Base-by-base conservation (phyloP, 441 rosid species). In the Arabidopsis lyrata region DNA sequence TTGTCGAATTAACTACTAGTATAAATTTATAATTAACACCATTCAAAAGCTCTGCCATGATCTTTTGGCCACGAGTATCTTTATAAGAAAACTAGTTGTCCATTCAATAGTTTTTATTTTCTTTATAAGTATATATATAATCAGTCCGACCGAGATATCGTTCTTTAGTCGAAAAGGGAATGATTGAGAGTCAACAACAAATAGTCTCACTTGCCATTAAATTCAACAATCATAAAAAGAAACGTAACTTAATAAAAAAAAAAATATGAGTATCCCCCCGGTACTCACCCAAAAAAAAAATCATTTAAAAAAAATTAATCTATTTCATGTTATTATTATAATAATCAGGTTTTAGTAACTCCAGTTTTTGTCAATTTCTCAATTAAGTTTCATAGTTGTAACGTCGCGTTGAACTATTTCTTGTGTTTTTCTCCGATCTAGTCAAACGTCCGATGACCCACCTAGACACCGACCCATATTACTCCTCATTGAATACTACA, bases 121-220 rank as follows among this genome's bases (percentile, higher is more conserved):
- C 2, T 31, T 13, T 7, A 31, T 59, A 12, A 18, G 24, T 1
- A 10, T 2, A 15, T 39, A 27, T 27, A 27, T 27, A 27, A 45
- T 14, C 15, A 57, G 5, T 34, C 36, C 48, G 36, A 57, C 57
- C 59, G 31, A 59, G 49, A 57, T 18, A 58, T 18, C 49, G 52
- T 38, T 36, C 6, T 36, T 53, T 39, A 15, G 18, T 49, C n/a
- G 22, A 8, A n/a, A 31, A 58, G 73, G 24, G 24, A 22, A 22
- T 22, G 24, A 22, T 2, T 22, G 31, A 69, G 56, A 48, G 57
- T 70, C 66, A 48, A 22, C 66, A 48, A 22, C 31, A 12, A 45
- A 27, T 47, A 9, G 74, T 47, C 66, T 49, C 60, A 29, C 68
- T 70, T 70, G 39, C 49, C 68, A 60, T 42, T 55, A 55, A 68